Base-by-base conservation (phyloP, 148 eudicot species). In the Nepenthes gracilis region DNA sequence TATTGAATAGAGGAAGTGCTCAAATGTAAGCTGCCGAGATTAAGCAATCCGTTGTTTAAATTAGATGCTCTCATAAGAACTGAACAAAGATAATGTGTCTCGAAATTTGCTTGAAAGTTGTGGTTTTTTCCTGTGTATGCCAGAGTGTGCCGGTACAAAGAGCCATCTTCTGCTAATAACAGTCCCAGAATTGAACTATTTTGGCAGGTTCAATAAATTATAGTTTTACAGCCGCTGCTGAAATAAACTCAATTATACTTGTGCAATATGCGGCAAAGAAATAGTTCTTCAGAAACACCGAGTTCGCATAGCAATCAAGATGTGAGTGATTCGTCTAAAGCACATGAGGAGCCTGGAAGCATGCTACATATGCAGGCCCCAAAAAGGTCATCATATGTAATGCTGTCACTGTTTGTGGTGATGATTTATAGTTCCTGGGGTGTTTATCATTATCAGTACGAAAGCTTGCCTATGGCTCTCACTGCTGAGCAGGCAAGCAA, bases 401-500 rank as follows among this genome's bases (percentile, higher is more conserved):
- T 88, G 55, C 69, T 92, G 69, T 62, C 86, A 1, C 56, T 87
- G 61, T 72, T 82, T 72, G 72, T 80, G 49, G 37, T 92, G 79
- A 66, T 82, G 9, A 63, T 77, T 57, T 72, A 83, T 69, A 69
- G 87, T 36, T 64, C 74, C 13, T 92, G 84, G 93, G 78, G 68
- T 62, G 86, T 85, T 63, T 68, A 85, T 74, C 81, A 69, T 5
- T 83, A 78, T 70, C 93, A 88, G 75, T 81, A 61, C 62, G 74
- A 78, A 76, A 68, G 9, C 35, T 60, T 92, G 77, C 97, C 97
- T 0, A 36, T 50, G 47, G 93, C 97, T 36, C 77, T 85, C 43
- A 66, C 78, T 36, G 74, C 77, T 59, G 69, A 81, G 34, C 79
- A 80, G 67, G 97, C 82, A 1, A 96, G 97, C 5, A 85, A 88